Evolutionary conservation across 805 yeast species (phyloP), one percentile per base, ranked within the genome.

Genomic region (Candida peoriensis): DNA sequence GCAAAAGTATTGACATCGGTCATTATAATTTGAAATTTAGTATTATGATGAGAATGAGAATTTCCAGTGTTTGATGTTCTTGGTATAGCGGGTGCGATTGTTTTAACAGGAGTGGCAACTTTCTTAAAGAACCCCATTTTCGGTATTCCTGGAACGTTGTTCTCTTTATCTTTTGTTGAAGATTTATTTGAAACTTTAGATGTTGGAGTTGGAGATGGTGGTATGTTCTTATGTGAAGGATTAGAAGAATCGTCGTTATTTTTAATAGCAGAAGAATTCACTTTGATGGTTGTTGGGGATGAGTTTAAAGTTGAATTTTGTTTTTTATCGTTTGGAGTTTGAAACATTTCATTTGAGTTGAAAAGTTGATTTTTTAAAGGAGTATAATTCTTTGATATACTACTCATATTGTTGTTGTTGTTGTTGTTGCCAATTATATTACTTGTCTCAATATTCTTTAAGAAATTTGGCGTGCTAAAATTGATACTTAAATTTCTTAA

Each of bases 1-100:
- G 53, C 51, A 28, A 48, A 49, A 3, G 50, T 33, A 23, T 55
- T 52, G 14, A 53, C 63, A 33, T 61, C 67, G 6, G 60, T 57
- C 36, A 58, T 53, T 17, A 61, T 58, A 29, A 63, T 58, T 22
- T 66, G 64, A 33, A 61, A 45, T 26, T 46, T 52, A 2, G 48
- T 34, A 8, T 38, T 30, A 13, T 19, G 24, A 21, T 13, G 20
- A 21, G 24, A 18, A 27, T 12, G 24, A 23, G 16, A 24, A 25
- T 11, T 34, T 31, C 24, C 26, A 18, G 15, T 29, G 24, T 36
- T 37, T 17, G 28, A 28, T 8, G 15, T 28, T 15, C 24, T 32
- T n/a, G 23, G 14, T 6, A 24, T n/a, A 10, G 33, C 12, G 16
- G 19, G 34, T 13, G 38, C 13, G 6, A 31, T 5, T 8, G 23